phyloP scores from a whole-genome alignment of 148 eudicot species.

The Arbutus unedo region DNA sequence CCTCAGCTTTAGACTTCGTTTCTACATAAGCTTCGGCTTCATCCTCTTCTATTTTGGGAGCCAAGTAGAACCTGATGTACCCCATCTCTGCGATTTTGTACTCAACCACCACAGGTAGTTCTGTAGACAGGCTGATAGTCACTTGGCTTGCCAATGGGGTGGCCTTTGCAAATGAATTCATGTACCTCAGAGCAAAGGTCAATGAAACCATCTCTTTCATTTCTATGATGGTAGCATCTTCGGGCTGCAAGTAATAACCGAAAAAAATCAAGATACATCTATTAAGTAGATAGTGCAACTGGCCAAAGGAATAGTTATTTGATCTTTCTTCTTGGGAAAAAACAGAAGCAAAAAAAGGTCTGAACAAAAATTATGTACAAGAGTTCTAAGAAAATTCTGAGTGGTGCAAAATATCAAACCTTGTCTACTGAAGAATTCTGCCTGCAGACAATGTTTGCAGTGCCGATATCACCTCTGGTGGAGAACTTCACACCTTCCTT shows the following conservation, averaged over 20 bases:
- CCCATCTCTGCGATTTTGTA: constrained; percentile 77
- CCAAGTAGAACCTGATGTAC: constrained; percentile 61
- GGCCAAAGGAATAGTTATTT: background rate
- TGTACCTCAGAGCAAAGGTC: constrained; percentile 68
- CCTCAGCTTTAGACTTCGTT: constrained; percentile 20
- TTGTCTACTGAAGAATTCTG: constrained; percentile 52
- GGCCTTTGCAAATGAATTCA: constrained; percentile 64
- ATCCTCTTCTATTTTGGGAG: constrained; percentile 77
- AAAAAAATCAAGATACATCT: background rate
- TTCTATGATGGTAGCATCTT: constrained; percentile 52
- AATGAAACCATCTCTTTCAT: constrained; percentile 45
- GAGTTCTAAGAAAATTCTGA: background rate
- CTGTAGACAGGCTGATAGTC: constrained; percentile 54
- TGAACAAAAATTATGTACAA: no score
- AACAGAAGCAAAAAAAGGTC: background rate
- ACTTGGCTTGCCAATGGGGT: constrained; percentile 59
- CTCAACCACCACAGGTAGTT: constrained; percentile 65
- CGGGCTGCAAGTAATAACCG: constrained; percentile 45
- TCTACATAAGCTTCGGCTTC: constrained; percentile 35
- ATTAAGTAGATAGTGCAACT: background rate
- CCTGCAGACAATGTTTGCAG: constrained; percentile 57
- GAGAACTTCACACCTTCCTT: constrained; percentile 72
- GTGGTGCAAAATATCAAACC: constrained; percentile 24
- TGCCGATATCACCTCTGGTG: constrained; percentile 65
- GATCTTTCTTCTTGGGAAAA: background rate